Evolutionary conservation across 768 basidiomycete genomes (phyloP), one percentile per base, ranked within the genome.

Genomic region (Podaxis sp.): DNA sequence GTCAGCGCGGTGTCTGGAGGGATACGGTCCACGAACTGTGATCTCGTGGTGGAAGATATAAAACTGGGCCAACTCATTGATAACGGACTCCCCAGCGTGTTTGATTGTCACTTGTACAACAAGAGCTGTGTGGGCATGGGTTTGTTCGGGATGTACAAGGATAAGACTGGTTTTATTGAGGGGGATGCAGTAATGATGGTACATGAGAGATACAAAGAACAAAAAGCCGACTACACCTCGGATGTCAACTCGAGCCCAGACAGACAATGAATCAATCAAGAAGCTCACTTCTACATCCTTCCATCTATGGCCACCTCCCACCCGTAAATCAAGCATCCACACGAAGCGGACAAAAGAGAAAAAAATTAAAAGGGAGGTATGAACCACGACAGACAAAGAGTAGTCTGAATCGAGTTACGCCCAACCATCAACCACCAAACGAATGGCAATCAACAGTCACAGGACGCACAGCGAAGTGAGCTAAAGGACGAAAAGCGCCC

Each of bases 341-440:
- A 39, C 65, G 62, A 69, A 66, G 65, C 64, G 65, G 63, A 67
- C 54, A 57, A 58, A 49, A 39, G 44, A 9, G 68, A 40, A 70
- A 71, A 73, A 73, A 72, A 69, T 71, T 68, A 44, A 2, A 48
- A 46, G 28, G 30, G 33, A 33, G 33, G 33, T 26, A 4, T 7
- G 17, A 30, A 22, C 67, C 71, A 74, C 76, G 73, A 80, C 83
- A 85, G 84, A 79, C 78, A 75, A 76, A 86, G 84, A 86, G 81
- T 85, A 87, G 84, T 86, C 85, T 85, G 85, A 86, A 85, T 87
- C 82, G 82, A 86, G 84, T 75, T 75, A 67, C 72, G 71, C 59
- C 63, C 57, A 62, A 66, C 52, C 52, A 59, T 52, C 63, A 30
- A 54, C 53, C 59, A 55, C 49, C 19, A 51, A 51, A 51, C 13